Percentiles rank a stretch among this genome's conserved stretches.
phyloP scores from a whole-genome alignment of 129 eudicot species.

The Flaveria trinervia region DNA sequence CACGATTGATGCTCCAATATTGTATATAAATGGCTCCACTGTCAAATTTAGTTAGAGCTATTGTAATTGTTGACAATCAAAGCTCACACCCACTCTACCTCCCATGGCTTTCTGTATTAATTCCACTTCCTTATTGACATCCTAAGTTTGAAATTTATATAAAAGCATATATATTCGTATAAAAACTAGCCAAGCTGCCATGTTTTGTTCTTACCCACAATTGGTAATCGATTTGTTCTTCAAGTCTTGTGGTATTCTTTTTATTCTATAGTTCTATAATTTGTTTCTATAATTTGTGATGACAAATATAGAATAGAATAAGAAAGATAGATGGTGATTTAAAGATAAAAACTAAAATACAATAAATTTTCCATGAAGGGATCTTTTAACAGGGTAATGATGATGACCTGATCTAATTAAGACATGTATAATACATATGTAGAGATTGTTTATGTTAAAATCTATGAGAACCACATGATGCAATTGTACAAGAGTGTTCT shows the following conservation, averaged over 20 bases:
- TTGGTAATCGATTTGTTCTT: background rate
- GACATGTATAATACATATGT: background rate
- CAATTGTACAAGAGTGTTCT: too few species aligned
- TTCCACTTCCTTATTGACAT: slow-evolving; percentile 45
- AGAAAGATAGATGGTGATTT: background rate
- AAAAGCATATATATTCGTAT: background rate
- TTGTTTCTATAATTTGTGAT: slow-evolving; percentile 19
- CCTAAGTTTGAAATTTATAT: slow-evolving; percentile 30
- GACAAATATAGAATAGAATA: slow-evolving; percentile 10
- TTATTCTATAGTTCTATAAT: background rate
- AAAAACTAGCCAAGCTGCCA: slow-evolving; percentile 93
- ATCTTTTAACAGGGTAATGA: background rate
- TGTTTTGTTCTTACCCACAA: slow-evolving; percentile 54
- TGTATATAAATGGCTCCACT: too few species aligned
- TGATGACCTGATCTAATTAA: background rate
- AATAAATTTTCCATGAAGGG: background rate
- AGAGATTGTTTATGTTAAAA: too few species aligned
- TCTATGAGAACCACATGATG: too few species aligned
- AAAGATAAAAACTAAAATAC: background rate
- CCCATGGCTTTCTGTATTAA: too few species aligned
- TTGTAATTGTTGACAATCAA: too few species aligned
- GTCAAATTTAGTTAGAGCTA: too few species aligned
- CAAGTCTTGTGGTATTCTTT: background rate
- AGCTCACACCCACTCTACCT: too few species aligned
- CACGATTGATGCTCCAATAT: too few species aligned